phyloP scores from a whole-genome alignment of 208 protist genomes.

The Crithidia fasciculata region DNA sequence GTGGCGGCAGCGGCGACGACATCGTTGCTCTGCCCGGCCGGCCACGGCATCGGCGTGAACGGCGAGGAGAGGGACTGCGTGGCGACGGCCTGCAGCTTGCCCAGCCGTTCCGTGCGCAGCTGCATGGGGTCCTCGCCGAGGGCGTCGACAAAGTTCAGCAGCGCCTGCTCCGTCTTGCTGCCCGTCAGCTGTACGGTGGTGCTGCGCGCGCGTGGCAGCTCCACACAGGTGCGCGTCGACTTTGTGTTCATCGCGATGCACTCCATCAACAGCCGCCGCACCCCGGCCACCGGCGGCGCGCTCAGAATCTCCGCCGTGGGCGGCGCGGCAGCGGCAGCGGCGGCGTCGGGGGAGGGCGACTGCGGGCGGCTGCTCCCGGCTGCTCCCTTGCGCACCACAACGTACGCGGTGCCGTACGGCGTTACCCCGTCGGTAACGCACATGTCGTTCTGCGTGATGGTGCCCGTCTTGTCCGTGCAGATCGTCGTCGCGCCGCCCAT shows the following conservation, averaged over 20 bases:
- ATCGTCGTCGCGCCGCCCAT: slow-evolving; percentile 96
- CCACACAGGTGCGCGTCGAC: slow-evolving; percentile 33
- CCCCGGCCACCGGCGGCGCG: slow-evolving; percentile 5
- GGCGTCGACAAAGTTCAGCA: slow-evolving; percentile 45
- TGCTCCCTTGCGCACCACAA: slow-evolving; percentile 10
- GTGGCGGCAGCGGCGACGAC: slow-evolving; percentile 22
- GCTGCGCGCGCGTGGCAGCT: slow-evolving; percentile 51
- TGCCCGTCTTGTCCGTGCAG: slow-evolving; percentile 96
- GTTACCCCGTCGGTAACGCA: slow-evolving; percentile 66
- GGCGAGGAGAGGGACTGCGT: slow-evolving; percentile 53
- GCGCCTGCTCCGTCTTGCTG: slow-evolving; percentile 77
- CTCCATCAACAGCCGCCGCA: slow-evolving; percentile 54
- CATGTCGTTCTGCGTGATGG: slow-evolving; percentile 95
- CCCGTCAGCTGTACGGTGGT: slow-evolving; percentile 45
- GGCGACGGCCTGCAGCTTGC: slow-evolving; percentile 39
- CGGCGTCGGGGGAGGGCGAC: background rate
- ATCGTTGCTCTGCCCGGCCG: slow-evolving; percentile 39
- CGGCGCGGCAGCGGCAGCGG: background rate
- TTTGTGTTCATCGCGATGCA: slow-evolving; percentile 76
- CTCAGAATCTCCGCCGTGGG: slow-evolving; percentile 32
- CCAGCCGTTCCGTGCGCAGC: slow-evolving; percentile 33
- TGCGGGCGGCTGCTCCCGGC: slow-evolving; percentile 9
- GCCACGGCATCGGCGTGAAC: slow-evolving; percentile 62
- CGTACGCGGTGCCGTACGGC: slow-evolving; percentile 21
- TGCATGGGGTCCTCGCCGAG: slow-evolving; percentile 32